Evolutionary conservation across 768 basidiomycete species (phyloP).

Genomic region (Megacollybia marginata): DNA sequence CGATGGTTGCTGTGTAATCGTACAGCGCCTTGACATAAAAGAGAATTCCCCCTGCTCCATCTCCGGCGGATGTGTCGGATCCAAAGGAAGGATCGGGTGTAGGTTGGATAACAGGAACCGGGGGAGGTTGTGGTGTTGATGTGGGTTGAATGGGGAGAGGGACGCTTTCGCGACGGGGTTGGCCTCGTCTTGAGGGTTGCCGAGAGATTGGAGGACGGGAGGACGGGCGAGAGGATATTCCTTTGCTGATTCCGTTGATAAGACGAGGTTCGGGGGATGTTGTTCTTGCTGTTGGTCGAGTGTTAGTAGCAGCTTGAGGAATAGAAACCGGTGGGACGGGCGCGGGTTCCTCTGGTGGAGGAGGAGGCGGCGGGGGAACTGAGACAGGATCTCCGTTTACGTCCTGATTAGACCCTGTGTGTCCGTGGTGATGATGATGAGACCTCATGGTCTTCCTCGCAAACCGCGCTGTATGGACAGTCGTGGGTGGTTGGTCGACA

Average conservation of each 20-base stretch:
- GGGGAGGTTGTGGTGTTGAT: background rate
- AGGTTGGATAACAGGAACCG: constrained; percentile 27
- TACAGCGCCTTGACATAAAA: constrained; percentile 44
- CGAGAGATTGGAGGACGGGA: constrained; percentile 5
- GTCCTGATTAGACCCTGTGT: too few species aligned
- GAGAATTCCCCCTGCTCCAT: constrained; percentile 15
- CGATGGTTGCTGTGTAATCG: constrained; percentile 45
- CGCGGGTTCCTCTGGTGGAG: constrained; percentile 5
- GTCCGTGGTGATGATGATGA: background rate
- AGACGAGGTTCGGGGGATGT: too few species aligned
- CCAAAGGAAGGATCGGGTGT: constrained; percentile 41
- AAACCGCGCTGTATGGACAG: constrained; percentile 1
- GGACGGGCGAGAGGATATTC: background rate
- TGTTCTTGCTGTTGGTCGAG: too few species aligned
- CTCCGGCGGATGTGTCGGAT: constrained; percentile 13
- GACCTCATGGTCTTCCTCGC: constrained; percentile 1
- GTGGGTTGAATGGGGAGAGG: background rate
- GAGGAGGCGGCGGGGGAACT: constrained; percentile 25
- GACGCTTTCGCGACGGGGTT: background rate
- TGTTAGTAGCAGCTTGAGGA: background rate
- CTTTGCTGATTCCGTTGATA: too few species aligned
- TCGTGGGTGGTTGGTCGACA: constrained; percentile 1
- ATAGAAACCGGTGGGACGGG: constrained; percentile 8
- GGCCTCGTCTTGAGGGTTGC: background rate
- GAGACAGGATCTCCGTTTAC: too few species aligned